phyloP scores from a whole-genome alignment of 352 stramenopile species.

The Globisporangium spiculum region DNA sequence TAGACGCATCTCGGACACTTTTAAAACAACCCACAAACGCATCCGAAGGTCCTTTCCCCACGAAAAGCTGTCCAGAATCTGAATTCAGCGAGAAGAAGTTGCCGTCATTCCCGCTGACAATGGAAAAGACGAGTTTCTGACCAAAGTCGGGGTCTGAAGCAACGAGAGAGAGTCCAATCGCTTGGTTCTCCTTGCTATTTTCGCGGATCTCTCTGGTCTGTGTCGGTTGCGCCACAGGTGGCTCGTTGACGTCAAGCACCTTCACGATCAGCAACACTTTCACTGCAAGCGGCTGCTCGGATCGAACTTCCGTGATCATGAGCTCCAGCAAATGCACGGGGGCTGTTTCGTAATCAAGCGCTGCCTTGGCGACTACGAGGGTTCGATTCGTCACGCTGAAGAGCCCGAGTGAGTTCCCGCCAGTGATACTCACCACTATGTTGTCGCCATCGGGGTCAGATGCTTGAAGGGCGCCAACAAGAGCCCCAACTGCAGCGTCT shows the following conservation, averaged over 20 bases:
- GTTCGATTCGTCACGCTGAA: constrained; percentile 4
- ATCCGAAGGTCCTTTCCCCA: constrained; percentile 9
- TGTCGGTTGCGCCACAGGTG: constrained; percentile 14
- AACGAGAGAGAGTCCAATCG: constrained; percentile 13
- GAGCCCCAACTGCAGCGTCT: constrained; percentile 7
- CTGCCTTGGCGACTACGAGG: constrained; percentile 6
- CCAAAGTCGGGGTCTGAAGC: constrained; percentile 7
- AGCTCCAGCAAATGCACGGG: constrained; percentile 4
- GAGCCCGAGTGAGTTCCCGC: constrained; percentile 5
- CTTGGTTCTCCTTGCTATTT: constrained; percentile 20
- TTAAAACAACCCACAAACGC: constrained; percentile 13
- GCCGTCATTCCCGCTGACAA: constrained; percentile 8
- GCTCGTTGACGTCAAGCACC: constrained; percentile 27
- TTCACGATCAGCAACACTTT: constrained; percentile 8
- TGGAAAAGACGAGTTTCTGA: constrained; percentile 9
- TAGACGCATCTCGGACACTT: background rate
- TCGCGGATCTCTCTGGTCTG: constrained; percentile 23
- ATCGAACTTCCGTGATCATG: constrained; percentile 5
- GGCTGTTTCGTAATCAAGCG: constrained; percentile 8
- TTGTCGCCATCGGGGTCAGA: constrained; percentile 10
- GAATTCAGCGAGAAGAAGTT: constrained; percentile 6
- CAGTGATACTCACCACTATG: constrained; percentile 1
- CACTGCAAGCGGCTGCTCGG: background rate
- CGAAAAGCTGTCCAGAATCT: constrained; percentile 4
- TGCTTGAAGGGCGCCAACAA: background rate